Percentiles rank a stretch among this genome's conserved stretches.
Conservation (phyloP, 2,329 filamentous ascomycete genomes). For the Talaromyces sp. region DNA sequence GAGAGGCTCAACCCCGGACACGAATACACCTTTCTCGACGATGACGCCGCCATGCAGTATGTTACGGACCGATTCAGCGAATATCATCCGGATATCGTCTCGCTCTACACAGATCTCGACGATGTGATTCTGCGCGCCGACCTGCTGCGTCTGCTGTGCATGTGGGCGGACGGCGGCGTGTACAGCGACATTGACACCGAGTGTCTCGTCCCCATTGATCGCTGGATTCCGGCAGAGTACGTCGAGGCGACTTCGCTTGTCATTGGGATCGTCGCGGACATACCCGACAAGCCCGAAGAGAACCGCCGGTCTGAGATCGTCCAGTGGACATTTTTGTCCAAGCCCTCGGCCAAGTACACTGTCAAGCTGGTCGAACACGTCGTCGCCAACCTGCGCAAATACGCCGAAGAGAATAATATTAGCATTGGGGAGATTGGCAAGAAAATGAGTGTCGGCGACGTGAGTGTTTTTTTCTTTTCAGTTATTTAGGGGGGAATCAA, state of each 20-base stretch:
- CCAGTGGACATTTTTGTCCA: not conserved
- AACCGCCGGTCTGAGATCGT: not conserved
- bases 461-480: not conserved
- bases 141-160: slow-evolving; percentile 36
- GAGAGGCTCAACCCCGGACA: not conserved
- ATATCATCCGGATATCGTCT: slow-evolving; percentile 29
- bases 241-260: not conserved
- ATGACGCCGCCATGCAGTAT: slow-evolving; percentile 23
- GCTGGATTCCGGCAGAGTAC: slow-evolving; percentile 29
- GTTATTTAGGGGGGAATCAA: not conserved
- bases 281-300: not conserved
- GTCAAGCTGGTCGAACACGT: not conserved
- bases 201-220: slow-evolving; percentile 26
- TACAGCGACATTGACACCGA: slow-evolving; percentile 38
- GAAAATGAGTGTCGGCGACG: not conserved
- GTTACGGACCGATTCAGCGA: slow-evolving; percentile 27
- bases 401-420: not conserved
- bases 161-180: slow-evolving; percentile 35
- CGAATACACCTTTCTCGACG: slow-evolving; percentile 20
- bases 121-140: slow-evolving; percentile 38
- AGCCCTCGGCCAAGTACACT: not conserved
- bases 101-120: slow-evolving; percentile 23
- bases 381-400: not conserved
- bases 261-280: not conserved
- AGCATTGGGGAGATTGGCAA: not conserved